A percentile compares a stretch with the other conserved stretches of the same genome.
Evolutionary conservation across 1,284 basidiomycete species (phyloP).

Genomic region (Hemileia vastatrix): DNA sequence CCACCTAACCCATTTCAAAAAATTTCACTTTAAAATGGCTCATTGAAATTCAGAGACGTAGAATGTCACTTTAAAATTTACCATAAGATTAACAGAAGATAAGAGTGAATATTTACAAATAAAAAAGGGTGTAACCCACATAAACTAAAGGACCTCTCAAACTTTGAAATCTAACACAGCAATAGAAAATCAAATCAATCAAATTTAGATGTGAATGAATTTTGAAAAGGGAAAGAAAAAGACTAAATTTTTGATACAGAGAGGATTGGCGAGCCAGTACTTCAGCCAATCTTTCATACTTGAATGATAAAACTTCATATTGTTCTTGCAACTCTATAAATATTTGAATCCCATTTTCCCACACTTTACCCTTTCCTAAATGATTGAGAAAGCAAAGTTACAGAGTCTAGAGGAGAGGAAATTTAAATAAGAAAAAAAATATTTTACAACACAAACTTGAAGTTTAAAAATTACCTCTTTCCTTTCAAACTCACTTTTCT

Average conservation of each 20-base stretch:
- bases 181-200: conserved; percentile 17
- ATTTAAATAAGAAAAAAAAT: background rate
- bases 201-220: background rate
- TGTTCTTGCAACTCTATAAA: conserved; percentile 79
- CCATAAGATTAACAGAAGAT: conserved; percentile 45
- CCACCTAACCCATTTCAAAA: conserved; percentile 51
- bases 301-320: conserved; percentile 75
- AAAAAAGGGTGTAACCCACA: conserved; percentile 2
- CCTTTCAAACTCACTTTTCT: conserved; percentile 84
- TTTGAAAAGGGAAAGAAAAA: background rate
- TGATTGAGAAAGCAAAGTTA: conserved; percentile 53
- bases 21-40: conserved; percentile 74
- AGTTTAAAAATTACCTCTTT: conserved; percentile 54
- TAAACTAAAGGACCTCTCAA: conserved; percentile 30
- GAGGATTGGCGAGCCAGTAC: conserved; percentile 38
- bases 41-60: conserved; percentile 73
- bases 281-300: conserved; percentile 52
- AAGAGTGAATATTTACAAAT: conserved; percentile 59
- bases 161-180: conserved; percentile 36
- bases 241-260: conserved; percentile 28
- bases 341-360: conserved; percentile 85
- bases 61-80: conserved; percentile 88
- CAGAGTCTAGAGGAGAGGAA: conserved; percentile 50
- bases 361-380: conserved; percentile 75
- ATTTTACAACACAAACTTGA: conserved; percentile 27